Conservation (phyloP, 441 rosid species). For the Mallotus japonicus region DNA sequence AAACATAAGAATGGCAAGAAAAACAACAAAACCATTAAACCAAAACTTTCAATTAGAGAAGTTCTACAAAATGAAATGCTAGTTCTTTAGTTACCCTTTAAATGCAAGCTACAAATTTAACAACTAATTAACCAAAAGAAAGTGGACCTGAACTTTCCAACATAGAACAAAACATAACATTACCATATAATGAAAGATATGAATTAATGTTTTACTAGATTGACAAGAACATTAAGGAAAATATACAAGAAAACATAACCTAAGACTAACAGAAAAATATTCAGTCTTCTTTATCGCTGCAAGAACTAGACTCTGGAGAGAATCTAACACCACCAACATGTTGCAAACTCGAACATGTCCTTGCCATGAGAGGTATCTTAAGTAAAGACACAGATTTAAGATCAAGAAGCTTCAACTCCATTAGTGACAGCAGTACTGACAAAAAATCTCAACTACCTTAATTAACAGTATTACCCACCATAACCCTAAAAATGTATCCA, state of each 20-base stretch:
- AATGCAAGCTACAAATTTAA: neutral
- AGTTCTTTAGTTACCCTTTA: neutral
- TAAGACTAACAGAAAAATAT: neutral
- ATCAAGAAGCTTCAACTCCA: slow-evolving; percentile 48
- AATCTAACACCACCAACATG: slow-evolving; percentile 32
- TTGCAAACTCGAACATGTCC: slow-evolving; percentile 33
- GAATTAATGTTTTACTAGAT: slow-evolving; percentile 8
- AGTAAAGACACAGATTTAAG: slow-evolving; percentile 36
- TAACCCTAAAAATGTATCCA: neutral
- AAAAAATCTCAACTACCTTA: slow-evolving; percentile 22
- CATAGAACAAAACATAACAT: neutral
- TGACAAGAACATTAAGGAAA: neutral
- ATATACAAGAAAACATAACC: neutral
- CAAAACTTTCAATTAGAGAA: neutral
- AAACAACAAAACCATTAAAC: neutral
- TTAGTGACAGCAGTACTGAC: slow-evolving; percentile 23
- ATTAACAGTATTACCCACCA: slow-evolving; percentile 5
- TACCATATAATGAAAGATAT: neutral
- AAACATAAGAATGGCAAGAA: slow-evolving; percentile 4
- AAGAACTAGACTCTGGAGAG: slow-evolving; percentile 38
- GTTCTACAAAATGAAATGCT: neutral
- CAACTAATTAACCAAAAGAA: neutral
- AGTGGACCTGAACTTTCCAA: neutral
- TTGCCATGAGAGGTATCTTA: slow-evolving; percentile 31
- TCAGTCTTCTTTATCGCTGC: slow-evolving; percentile 32